These are phyloP conservation scores for Trichoderma brevicompactum DNA, from an alignment of 2,329 filamentous ascomycete genomes.

Conservation along the genomic window DNA sequence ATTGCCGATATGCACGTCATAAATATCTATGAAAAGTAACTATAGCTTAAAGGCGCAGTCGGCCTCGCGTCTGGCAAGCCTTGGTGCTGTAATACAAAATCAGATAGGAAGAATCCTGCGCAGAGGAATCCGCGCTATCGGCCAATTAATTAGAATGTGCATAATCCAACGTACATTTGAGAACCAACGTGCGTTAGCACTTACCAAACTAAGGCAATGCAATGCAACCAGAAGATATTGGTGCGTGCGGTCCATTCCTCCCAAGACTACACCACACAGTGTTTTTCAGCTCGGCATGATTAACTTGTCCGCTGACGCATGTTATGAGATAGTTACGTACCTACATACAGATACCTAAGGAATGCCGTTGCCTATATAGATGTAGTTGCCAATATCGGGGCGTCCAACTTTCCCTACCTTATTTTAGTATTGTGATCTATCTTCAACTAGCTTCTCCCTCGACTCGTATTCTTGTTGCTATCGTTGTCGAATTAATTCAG, in stretches of 20 bases:
- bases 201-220: conserved; percentile 1
- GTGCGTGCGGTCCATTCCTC: background rate
- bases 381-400: background rate
- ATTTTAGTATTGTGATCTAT: background rate
- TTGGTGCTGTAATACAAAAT: background rate
- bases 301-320: too few species aligned
- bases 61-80: background rate
- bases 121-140: background rate
- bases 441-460: background rate
- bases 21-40: background rate
- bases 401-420: background rate
- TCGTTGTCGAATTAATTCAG: background rate
- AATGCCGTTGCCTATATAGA: background rate
- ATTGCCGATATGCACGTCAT: background rate
- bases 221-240: background rate
- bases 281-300: background rate
- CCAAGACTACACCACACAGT: conserved; percentile 12
- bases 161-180: conserved; percentile 14
- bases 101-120: background rate
- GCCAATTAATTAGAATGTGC: background rate
- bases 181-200: background rate
- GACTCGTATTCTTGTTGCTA: background rate
- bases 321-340: too few species aligned
- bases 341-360: background rate
- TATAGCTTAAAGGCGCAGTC: background rate